Evolutionary conservation across 495 filamentous ascomycete genomes (phyloP), one percentile per base, ranked within the genome.

Genomic region (Usnea hakonensis): DNA sequence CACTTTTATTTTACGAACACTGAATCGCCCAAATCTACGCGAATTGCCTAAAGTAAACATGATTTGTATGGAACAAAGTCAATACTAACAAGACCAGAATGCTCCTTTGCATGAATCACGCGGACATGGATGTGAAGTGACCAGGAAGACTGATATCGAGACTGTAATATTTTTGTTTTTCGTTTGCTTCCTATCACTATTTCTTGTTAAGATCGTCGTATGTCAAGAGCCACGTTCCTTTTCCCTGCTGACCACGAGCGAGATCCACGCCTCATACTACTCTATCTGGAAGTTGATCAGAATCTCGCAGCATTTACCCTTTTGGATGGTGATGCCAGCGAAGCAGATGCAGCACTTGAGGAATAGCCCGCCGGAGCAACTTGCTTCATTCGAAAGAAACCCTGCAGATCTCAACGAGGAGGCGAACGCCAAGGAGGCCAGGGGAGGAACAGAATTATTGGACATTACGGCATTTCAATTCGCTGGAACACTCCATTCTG

Each of bases 291-390:
- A 32, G 40, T 5, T 9, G 35, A 32, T 9, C 2, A 23, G 16
- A 21, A 17, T 33, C 58, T 60, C 58, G 58, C 58, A 60, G 17
- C 58, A 38, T 37, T 53, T 60, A 26, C 58, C 44, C 38, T 2
- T 48, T 50, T 60, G n/a, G 33, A 46, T 26, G 41, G n/a, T 23
- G 43, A 46, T 38, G 36, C 38, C 23, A 5, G 44, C 10, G 23
- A 48, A 5, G 44, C 44, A 48, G 23, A 36, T 6, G 35, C 11
- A 11, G 11, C 35, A 36, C 8, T n/a, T 32, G 55, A 57, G 54
- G 32, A 21, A 21, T 33, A 21, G 36, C 46, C 23, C n/a, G 58
- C 28, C 56, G 56, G 56, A 19, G 30, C 33, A 52, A 19, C 35
- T 37, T 40, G 23, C 43, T 52, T 43, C 43, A 40, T 52, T 26